Conservation (phyloP, 768 basidiomycete species). For the Chiua virens region DNA sequence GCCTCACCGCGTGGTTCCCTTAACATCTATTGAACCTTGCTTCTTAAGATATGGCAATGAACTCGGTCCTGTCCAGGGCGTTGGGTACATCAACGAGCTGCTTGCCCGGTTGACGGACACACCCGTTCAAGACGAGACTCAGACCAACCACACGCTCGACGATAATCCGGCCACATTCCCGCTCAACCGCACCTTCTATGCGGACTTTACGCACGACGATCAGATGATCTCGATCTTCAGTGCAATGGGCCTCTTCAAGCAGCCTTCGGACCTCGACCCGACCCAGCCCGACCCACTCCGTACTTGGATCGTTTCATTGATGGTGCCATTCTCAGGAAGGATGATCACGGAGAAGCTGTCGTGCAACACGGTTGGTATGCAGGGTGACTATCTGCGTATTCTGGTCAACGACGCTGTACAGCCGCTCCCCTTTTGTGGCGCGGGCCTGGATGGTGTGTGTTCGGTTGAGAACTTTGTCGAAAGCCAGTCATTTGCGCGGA, state of each 20-base stretch:
- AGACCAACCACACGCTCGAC: slow-evolving; percentile 76
- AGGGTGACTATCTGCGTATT: slow-evolving; percentile 57
- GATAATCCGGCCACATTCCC: slow-evolving; percentile 67
- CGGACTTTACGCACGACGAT: slow-evolving; percentile 86
- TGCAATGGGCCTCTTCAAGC: slow-evolving; percentile 52
- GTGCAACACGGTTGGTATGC: slow-evolving; percentile 32
- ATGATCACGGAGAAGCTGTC: slow-evolving; percentile 69
- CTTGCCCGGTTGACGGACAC: slow-evolving; percentile 68
- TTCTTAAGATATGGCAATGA: slow-evolving; percentile 57
- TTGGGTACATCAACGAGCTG: slow-evolving; percentile 86
- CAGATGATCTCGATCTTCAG: slow-evolving; percentile 72
- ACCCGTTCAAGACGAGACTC: slow-evolving; percentile 66
- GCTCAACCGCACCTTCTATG: slow-evolving; percentile 60
- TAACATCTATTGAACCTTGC: background rate
- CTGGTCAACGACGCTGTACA: slow-evolving; percentile 73
- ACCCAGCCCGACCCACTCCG: slow-evolving; percentile 18
- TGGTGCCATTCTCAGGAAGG: slow-evolving; percentile 72
- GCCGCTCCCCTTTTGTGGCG: slow-evolving; percentile 58
- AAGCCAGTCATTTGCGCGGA: slow-evolving; percentile 66
- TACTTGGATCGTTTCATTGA: slow-evolving; percentile 50
- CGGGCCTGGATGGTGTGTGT: slow-evolving; percentile 55
- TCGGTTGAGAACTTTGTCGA: slow-evolving; percentile 59
- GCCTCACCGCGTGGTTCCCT: no score
- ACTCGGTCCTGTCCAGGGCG: slow-evolving; percentile 73
- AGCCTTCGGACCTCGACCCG: slow-evolving; percentile 26